Percentiles rank a stretch among this genome's conserved stretches.
These are phyloP conservation scores for Taphrina sp. DNA, from an alignment of 1,139 yeast genomes.

Conservation along the genomic window DNA sequence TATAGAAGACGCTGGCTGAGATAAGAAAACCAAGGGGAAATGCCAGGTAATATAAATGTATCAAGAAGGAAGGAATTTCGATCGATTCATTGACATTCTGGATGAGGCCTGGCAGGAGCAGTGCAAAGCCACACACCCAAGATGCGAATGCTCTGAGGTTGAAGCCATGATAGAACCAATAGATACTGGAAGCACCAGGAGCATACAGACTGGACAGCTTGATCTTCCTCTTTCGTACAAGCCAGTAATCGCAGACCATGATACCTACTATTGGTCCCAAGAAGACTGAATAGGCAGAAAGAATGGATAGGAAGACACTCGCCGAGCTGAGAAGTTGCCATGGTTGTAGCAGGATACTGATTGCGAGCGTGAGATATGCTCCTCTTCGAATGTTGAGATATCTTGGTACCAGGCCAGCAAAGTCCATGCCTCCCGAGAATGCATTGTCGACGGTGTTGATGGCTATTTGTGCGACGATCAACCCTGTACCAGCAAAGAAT, in stretches of 20 bases:
- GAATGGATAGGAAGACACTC: constrained; percentile 42
- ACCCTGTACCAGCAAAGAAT: constrained; percentile 71
- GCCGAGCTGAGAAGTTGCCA: constrained; percentile 46
- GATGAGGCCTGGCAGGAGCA: constrained; percentile 63
- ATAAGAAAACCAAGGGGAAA: constrained; percentile 45
- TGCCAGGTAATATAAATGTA: constrained; percentile 17
- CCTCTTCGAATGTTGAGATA: constrained; percentile 53
- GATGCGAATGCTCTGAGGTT: constrained; percentile 78
- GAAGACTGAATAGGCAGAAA: constrained; percentile 45
- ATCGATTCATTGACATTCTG: constrained; percentile 9
- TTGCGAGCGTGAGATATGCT: constrained; percentile 19
- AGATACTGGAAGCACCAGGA: constrained; percentile 49
- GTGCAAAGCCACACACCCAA: constrained; percentile 68
- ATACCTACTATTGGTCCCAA: constrained; percentile 44
- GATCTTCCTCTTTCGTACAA: constrained; percentile 43
- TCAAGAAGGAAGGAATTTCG: constrained; percentile 2
- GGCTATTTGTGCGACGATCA: constrained; percentile 48
- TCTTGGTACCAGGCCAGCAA: constrained; percentile 56
- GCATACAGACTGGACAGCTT: constrained; percentile 59
- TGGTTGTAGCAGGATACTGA: constrained; percentile 39
- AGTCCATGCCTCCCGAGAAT: constrained; percentile 60
- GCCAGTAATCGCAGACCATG: constrained; percentile 39
- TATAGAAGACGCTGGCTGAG: constrained; percentile 47
- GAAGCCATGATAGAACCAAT: constrained; percentile 58
- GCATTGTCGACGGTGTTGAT: constrained; percentile 59